Evolutionary conservation across 1,284 basidiomycete species (phyloP).

Genomic region (Somion occarium): DNA sequence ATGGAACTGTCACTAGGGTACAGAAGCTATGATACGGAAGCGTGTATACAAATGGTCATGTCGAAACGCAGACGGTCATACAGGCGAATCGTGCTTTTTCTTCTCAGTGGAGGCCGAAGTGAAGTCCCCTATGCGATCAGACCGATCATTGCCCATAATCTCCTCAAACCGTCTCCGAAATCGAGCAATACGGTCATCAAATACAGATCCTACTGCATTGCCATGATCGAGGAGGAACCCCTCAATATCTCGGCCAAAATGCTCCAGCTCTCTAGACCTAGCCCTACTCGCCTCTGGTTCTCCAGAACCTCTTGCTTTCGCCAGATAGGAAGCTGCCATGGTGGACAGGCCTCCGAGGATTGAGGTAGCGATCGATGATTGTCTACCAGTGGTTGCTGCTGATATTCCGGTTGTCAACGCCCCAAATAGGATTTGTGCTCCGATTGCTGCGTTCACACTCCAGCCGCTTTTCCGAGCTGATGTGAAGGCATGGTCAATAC

Average conservation of each 20-base stretch:
- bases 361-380: conserved; percentile 29
- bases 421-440: conserved; percentile 55
- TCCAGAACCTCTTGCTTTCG: conserved; percentile 58
- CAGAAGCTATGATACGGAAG: too few species aligned
- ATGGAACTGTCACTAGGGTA: too few species aligned
- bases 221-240: conserved; percentile 57
- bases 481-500: neutral
- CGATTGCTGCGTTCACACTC: conserved; percentile 50
- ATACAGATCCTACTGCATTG: conserved; percentile 27
- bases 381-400: conserved; percentile 35
- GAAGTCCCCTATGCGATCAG: neutral
- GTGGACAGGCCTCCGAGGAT: conserved; percentile 52
- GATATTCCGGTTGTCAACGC: conserved; percentile 64
- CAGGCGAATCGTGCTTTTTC: neutral
- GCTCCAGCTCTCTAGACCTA: conserved; percentile 53
- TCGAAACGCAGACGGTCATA: too few species aligned
- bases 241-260: conserved; percentile 55
- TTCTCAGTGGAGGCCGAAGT: neutral
- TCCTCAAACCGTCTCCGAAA: conserved; percentile 30
- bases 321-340: conserved; percentile 64
- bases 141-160: conserved; percentile 23
- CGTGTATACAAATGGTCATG: too few species aligned
- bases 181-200: conserved; percentile 20
- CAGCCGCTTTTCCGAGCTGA: conserved; percentile 44
- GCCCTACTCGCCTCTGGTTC: conserved; percentile 60